Percentiles rank a stretch among this genome's conserved stretches.
phyloP scores from a whole-genome alignment of 768 basidiomycete species.

The Pleurotus salmoneostramineus region DNA sequence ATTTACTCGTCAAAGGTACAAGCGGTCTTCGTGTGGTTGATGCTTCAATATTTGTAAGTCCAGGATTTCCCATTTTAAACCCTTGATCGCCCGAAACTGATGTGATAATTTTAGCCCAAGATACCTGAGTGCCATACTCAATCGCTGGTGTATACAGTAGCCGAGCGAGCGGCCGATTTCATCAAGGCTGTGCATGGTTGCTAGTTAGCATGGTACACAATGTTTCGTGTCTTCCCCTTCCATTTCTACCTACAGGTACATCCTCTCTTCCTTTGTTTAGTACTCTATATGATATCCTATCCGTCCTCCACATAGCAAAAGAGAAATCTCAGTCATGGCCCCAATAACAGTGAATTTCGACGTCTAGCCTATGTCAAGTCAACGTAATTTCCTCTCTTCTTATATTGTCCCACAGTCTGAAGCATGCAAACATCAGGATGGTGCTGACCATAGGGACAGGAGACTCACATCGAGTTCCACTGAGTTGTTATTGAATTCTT shows the following conservation, averaged over 20 bases:
- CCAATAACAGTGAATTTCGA: too few species aligned
- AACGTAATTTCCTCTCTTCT: too few species aligned
- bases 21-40: slow-evolving; percentile 29
- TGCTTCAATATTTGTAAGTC: slow-evolving; percentile 18
- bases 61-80: background rate
- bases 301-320: too few species aligned
- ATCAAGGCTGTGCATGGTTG: slow-evolving; percentile 4
- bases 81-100: background rate
- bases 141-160: slow-evolving; percentile 7
- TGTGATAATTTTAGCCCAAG: background rate
- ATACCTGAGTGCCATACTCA: slow-evolving; percentile 6
- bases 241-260: too few species aligned
- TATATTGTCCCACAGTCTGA: too few species aligned
- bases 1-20: slow-evolving; percentile 26
- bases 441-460: too few species aligned
- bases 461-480: slow-evolving; percentile 1
- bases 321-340: too few species aligned
- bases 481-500: background rate
- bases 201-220: background rate
- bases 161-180: slow-evolving; percentile 8
- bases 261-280: too few species aligned
- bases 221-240: too few species aligned
- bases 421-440: too few species aligned
- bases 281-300: too few species aligned
- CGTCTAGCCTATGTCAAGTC: too few species aligned